Evolutionary conservation across 1,139 yeast species (phyloP).

Genomic region (Schizosaccharomyces versatilis): DNA sequence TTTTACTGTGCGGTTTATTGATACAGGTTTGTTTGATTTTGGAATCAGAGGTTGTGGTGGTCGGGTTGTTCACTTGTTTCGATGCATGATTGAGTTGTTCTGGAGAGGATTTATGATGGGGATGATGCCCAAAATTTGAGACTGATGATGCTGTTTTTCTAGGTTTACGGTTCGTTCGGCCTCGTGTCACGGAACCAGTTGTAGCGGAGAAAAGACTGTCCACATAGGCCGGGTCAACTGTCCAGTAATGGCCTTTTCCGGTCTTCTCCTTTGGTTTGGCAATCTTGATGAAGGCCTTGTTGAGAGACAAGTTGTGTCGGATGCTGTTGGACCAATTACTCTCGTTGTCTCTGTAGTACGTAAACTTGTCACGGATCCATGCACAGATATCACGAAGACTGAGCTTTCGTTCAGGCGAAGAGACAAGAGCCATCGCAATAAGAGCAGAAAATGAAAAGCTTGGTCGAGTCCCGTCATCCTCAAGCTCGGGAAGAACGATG

Average conservation of each 20-base stretch:
- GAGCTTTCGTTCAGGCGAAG: slow-evolving; percentile 36
- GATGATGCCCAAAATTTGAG: no score
- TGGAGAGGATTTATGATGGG: no score
- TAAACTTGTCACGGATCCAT: slow-evolving; percentile 67
- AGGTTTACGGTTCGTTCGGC: no score
- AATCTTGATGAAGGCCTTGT: slow-evolving; percentile 61
- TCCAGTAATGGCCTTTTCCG: slow-evolving; percentile 83
- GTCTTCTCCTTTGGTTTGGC: slow-evolving; percentile 31
- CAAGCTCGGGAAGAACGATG: neutral
- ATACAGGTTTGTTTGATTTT: no score
- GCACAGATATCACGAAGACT: slow-evolving; percentile 69
- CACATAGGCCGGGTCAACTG: slow-evolving; percentile 30
- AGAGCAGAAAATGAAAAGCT: slow-evolving; percentile 55
- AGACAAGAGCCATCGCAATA: slow-evolving; percentile 55
- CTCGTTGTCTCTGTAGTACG: slow-evolving; percentile 78
- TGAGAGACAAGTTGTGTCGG: slow-evolving; percentile 69
- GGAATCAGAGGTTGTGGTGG: no score
- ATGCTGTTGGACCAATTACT: slow-evolving; percentile 96
- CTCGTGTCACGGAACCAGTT: no score
- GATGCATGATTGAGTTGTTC: no score
- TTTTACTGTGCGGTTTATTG: no score
- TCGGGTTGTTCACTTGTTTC: no score
- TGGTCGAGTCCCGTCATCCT: slow-evolving; percentile 30
- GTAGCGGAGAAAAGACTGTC: neutral
- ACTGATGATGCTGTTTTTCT: no score